Evolutionary conservation across 805 yeast species (phyloP), one percentile per base, ranked within the genome.

Genomic region (Candida sphagnicola): DNA sequence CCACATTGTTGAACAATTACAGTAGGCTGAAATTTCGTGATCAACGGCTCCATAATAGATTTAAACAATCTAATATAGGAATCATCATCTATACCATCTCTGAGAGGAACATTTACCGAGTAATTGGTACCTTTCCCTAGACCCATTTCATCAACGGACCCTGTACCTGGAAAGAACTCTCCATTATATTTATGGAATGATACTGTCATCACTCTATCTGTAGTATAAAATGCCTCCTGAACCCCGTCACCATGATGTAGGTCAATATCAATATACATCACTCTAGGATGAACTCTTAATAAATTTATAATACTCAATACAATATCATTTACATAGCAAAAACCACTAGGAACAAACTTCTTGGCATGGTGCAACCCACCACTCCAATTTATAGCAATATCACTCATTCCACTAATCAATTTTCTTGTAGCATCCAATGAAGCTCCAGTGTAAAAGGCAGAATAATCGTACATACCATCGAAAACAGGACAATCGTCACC

Each of bases 221-320:
- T 86, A 13, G 93, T 78, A 65, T 91, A 86, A 56, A 91, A 91
- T 1, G 97, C 97, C 61, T 91, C 98, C 61, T 91, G 96, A 14
- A 91, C 98, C 47, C 98, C 98, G 62, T 91, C 98, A 32, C 98
- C 98, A 56, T 91, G 98, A 60, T 91, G 98, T 11, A 91, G 77
- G 60, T 91, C 98, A 40, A 89, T 90, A 61, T 91, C 98, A 39
- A 91, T 85, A 59, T 91, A 91, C 57, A 91, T 70, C 5, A 91
- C 96, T 47, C 98, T 75, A 30, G 96, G 93, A 62, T 90, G 96
- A 47, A 86, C 88, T 38, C 96, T 69, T 44, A 91, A 68, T 30
- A 91, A 70, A 57, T 91, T 88, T 45, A 91, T 69, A 31, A 90
- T 87, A 34, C 95, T 88, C 34, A 91, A 68, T 1, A 89, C 98